phyloP scores from a whole-genome alignment of 2,329 filamentous ascomycete genomes.

The Capronia epimyces region DNA sequence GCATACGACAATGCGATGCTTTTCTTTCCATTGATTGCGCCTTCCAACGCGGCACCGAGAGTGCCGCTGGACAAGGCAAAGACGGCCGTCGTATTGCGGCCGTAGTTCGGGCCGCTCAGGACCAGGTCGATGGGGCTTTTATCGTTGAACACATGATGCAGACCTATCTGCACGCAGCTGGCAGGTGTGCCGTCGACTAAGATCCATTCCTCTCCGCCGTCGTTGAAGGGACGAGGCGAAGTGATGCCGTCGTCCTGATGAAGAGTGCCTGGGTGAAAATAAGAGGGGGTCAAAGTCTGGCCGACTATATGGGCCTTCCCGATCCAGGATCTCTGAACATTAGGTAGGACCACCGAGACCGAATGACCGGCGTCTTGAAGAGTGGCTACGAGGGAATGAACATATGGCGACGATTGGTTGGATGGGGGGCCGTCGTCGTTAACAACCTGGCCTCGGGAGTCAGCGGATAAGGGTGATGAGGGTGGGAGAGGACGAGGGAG shows the following conservation, averaged over 20 bases:
- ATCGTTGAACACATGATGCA: slow-evolving; percentile 72
- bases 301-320: slow-evolving; percentile 96
- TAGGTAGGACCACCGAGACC: slow-evolving; percentile 87
- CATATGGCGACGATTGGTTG: slow-evolving; percentile 70
- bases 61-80: slow-evolving; percentile 75
- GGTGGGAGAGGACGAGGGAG: no score
- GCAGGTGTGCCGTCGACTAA: slow-evolving; percentile 76
- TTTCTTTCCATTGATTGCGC: slow-evolving; percentile 62
- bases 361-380: slow-evolving; percentile 69
- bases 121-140: slow-evolving; percentile 69
- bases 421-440: slow-evolving; percentile 82
- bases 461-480: neutral
- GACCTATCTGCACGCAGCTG: slow-evolving; percentile 73
- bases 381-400: slow-evolving; percentile 65
- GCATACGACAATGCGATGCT: slow-evolving; percentile 84
- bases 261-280: slow-evolving; percentile 66
- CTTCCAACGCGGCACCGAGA: slow-evolving; percentile 70
- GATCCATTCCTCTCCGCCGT: slow-evolving; percentile 68
- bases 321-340: slow-evolving; percentile 94
- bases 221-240: slow-evolving; percentile 53
- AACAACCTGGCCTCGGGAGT: slow-evolving; percentile 35
- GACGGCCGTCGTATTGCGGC: slow-evolving; percentile 72
- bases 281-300: slow-evolving; percentile 74
- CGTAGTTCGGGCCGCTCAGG: slow-evolving; percentile 76
- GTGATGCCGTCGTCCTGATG: slow-evolving; percentile 62